Evolutionary conservation across 441 rosid genomes (phyloP), one percentile per base, ranked within the genome.

Genomic region (Adansonia rubrostipa): DNA sequence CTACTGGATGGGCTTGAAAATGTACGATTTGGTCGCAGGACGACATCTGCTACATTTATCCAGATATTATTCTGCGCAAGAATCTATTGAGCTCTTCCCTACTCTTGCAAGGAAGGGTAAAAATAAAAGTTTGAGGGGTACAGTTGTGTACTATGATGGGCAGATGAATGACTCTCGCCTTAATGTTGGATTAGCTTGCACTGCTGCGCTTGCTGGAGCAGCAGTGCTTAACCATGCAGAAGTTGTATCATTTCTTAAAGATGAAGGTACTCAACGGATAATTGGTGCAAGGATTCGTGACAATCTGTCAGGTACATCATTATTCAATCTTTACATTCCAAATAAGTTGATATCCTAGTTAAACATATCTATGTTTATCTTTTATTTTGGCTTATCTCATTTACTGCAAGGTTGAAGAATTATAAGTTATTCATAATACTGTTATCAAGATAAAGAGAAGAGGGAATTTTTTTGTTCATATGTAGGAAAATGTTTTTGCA

Each of bases 21-120:
- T 93, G 93, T 96, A 96, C 28, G 98, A 96, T 90, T 77, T 96
- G 88, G 98, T 96, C 22, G 97, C 99, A 17, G 98, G 99, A 87
- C 78, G 81, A 63, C 97, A 85, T 42, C 85, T 96, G 58, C 76
- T 96, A 79, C 99, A 96, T 80, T 77, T 96, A 15, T 96, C 98
- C 22, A 88, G 98, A 85, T 96, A 93, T 78, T 96, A 92, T 86
- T 91, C 97, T 69, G 86, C 91, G 0, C 79, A 89, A 81, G 98
- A 96, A 84, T 92, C 99, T 64, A 67, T 82, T 72, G 98, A 95
- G 80, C 90, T 95, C 78, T 95, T 95, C 80, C 99, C 99, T 0
- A 96, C 99, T 80, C 99, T 96, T 75, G 98, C 94, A 51, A 90
- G 74, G 88, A 89, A 85, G 80, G 97, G 91, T 40, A 86, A 91